These are phyloP conservation scores for Colletotrichum tropicale DNA, from an alignment of 2,329 filamentous ascomycete species.

Conservation along the genomic window DNA sequence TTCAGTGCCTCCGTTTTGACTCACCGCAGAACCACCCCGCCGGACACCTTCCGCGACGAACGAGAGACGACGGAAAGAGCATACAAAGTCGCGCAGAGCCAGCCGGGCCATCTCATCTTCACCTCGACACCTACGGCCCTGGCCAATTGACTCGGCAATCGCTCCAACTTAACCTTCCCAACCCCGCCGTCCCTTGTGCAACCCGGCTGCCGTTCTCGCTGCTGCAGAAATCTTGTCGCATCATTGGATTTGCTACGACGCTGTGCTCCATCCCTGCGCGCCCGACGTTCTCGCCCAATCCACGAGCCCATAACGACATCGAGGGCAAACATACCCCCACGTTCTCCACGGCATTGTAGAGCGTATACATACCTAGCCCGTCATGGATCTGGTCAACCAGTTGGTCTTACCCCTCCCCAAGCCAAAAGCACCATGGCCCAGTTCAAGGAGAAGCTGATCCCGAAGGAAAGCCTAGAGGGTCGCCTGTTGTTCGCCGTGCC, in stretches of 20 bases:
- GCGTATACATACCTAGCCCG: slow-evolving; percentile 1
- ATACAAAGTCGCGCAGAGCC: slow-evolving; percentile 13
- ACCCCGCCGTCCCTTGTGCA: not conserved
- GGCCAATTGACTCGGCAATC: slow-evolving; percentile 10
- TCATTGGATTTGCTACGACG: slow-evolving; percentile 16
- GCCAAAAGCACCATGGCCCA: not conserved
- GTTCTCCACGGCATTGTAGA: not conserved
- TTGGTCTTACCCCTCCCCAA: slow-evolving; percentile 34
- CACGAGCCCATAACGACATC: not conserved
- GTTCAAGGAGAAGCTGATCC: slow-evolving; percentile 18
- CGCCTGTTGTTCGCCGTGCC: slow-evolving; percentile 96
- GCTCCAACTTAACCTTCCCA: not conserved
- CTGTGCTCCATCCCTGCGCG: slow-evolving; percentile 10
- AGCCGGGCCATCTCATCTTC: not conserved
- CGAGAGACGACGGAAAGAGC: not conserved
- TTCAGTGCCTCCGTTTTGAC: slow-evolving; percentile 4
- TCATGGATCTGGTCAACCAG: slow-evolving; percentile 62
- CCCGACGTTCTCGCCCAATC: slow-evolving; percentile 11
- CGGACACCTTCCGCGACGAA: slow-evolving; percentile 12
- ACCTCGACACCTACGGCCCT: not conserved
- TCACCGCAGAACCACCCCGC: slow-evolving; percentile 12
- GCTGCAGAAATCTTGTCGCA: slow-evolving; percentile 8
- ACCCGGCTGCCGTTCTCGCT: not conserved
- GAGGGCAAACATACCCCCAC: not conserved
- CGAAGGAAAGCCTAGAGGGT: slow-evolving; percentile 75